Conservation (phyloP, 2,329 filamentous ascomycete species). For the Xylariaceae sp. region DNA sequence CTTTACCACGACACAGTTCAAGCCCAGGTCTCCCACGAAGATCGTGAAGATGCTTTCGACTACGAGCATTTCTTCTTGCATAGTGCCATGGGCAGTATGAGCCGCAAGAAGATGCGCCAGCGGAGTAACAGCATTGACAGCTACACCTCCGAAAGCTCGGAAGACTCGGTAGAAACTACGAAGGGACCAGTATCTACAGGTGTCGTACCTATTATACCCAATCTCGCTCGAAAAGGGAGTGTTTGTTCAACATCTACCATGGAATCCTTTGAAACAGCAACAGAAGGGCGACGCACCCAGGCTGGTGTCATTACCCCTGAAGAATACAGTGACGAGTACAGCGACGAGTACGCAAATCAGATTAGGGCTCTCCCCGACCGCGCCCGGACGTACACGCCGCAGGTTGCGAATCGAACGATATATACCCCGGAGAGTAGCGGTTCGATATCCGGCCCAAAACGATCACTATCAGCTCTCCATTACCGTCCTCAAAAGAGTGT, state of each 20-base stretch:
- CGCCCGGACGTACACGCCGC: constrained; percentile 31
- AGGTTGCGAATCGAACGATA: constrained; percentile 28
- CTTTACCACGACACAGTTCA: constrained; percentile 58
- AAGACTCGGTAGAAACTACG: constrained; percentile 58
- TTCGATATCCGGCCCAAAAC: constrained; percentile 25
- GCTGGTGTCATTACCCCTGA: constrained; percentile 18
- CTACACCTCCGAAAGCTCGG: constrained; percentile 54
- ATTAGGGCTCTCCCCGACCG: constrained; percentile 22
- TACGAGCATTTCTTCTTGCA: constrained; percentile 95
- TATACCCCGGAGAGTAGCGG: constrained; percentile 25
- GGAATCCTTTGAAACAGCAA: constrained; percentile 54
- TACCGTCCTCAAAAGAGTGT: constrained; percentile 42
- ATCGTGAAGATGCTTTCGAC: constrained; percentile 91
- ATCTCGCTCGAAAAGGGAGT: constrained; percentile 40
- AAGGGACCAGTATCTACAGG: constrained; percentile 39
- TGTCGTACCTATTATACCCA: constrained; percentile 22
- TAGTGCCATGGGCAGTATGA: constrained; percentile 79
- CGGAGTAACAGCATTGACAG: constrained; percentile 44
- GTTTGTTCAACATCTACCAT: constrained; percentile 46
- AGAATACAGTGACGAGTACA: constrained; percentile 19
- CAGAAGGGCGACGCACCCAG: constrained; percentile 39
- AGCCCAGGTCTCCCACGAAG: constrained; percentile 72
- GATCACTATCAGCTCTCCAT: constrained; percentile 33
- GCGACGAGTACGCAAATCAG: constrained; percentile 24
- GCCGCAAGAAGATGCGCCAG: constrained; percentile 43